Base-by-base conservation (phyloP, 2,329 filamentous ascomycete genomes). In the Claviceps africana region DNA sequence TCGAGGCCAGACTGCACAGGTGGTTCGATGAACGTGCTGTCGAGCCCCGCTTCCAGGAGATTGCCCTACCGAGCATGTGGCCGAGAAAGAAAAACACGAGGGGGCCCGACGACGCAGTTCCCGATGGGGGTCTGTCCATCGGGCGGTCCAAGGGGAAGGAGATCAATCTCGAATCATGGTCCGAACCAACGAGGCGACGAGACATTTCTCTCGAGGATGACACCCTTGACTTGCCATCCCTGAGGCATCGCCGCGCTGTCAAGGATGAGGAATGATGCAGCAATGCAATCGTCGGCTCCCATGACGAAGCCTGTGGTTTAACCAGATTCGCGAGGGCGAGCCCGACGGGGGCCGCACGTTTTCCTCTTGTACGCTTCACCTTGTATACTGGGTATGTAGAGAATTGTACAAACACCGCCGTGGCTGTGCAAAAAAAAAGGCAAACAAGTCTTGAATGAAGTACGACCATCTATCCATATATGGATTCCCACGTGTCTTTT, bases 21-120 rank as follows among this genome's bases (percentile, higher is more conserved):
- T 94, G 88, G 88, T 91, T 94, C 65, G 87, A 93, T 65, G 87
- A 93, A 63, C 80, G 88, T 47, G 86, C 83, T 56, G 88, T 94
- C 7, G 87, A 93, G 67, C 88, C 88, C 2, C 78, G 86, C 28
- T 93, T 93, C 66, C 88, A 93, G 64, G 86, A 93, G 63, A 91
- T 93, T 57, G 85, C 86, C 0, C 72, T 94, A 9, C 88, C 88
- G 0, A 88, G 81, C 59, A 64, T 93, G 54, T 94, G 88, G 88
- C 88, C 88, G 1, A 73, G 86, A 47, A 91, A 90, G 72, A 85
- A 82, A 71, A 94, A 89, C 59, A 89, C 87, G 0, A 72, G 87
- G 28, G 86, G 85, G 4, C 84, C 83, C 1, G 83, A 83, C 21
- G 81, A 84, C 22, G 67, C 68, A 3, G 66, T 75, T 31, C 67